Base-by-base conservation (phyloP, 2,329 filamentous ascomycete species). In the Didymella exigua region DNA sequence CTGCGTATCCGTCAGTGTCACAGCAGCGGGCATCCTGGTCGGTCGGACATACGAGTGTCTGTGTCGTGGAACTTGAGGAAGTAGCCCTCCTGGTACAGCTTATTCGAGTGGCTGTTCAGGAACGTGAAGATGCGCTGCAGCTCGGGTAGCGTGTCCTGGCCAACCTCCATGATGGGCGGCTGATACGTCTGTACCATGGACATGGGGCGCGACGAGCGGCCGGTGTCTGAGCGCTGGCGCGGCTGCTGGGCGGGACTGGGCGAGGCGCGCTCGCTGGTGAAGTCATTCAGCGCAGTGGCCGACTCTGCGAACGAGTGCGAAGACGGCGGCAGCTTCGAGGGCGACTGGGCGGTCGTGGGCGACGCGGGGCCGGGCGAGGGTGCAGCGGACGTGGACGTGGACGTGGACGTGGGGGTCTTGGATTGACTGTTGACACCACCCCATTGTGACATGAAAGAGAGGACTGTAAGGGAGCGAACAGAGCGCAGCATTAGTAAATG, bases 31-130 rank as follows among this genome's bases (percentile, higher is more conserved):
- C 14, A 47, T 55, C 21, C 37, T 40, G 34, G 51, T 14, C 49
- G 26, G 27, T 14, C 21, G 29, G 54, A 85, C 91, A 67, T 84
- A 96, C 93, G 88, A 50, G 87, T 88, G 70, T 98, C 96, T 65
- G 96, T 87, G 75, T 99, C 95, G 75, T 97, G 93, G 43, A 99
- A 81, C 77, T 98, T 99, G 66, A 99, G 78, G 65, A 99, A 98
- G 72, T 98, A 99, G 31, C 95, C 95, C 78, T 99, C 95, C 66
- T 97, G 93, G 74, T 98, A 99, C 51, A 98, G 81, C 78, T 98
- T 98, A 76, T 97, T 97, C 54, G 87, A 89, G 75, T 99, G 95
- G 76, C 89, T 95, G 78, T 96, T 98, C 62, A 99, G 84, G 71
- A 91, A 95, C 57, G 86, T 90, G 76, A 98, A 98, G 68, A 98